Evolutionary conservation across 179 eudicot genomes (phyloP), one percentile per base, ranked within the genome.

Genomic region (Camellia oleifera): DNA sequence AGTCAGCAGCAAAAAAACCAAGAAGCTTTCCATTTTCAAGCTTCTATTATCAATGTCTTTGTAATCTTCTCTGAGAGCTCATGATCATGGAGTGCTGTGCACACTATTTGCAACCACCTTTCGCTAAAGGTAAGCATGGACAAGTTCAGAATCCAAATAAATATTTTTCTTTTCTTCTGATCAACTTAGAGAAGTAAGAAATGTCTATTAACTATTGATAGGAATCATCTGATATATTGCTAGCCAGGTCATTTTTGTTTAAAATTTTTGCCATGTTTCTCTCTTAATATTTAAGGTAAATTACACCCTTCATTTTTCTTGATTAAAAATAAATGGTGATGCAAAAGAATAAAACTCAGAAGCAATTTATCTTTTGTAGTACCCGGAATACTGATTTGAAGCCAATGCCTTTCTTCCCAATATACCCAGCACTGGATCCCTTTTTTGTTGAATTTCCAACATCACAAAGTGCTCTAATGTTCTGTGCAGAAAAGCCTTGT

Each of bases 301-400:
- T 70, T 5, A 52, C 15, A 46, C 44, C 32, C 23, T 10, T 9
- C 56, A 26, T 26, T 26, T 26, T 26, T 26, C 32, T 26, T 26
- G 32, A 26, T 26, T 26, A 26, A 26, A 26, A 26, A 26, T 26
- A 26, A 26, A 26, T 26, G 32, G 32, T 26, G 1, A 26, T 26
- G 32, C 32, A 26, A 26, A 26, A 40, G 42, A 7, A 77, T 45
- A 46, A 74, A 56, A 20, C 17, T 54, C 10, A 69, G 66, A 5
- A 45, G 46, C 14, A 77, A 69, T 69, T 54, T 44, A 56, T 69
- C 15, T 75, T 7, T 26, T 15, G 5, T 23, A 45, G 48, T 94
- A 96, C 99, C 97, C 99, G 92, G 74, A 96, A 96, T 72, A 96
- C 99, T 42, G 99, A 94, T 87, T 96, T 94, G 86, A 96, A 96